A percentile compares a stretch with the other conserved stretches of the same genome.
phyloP scores from a whole-genome alignment of 441 rosid species.

The Raphanus hybrid region DNA sequence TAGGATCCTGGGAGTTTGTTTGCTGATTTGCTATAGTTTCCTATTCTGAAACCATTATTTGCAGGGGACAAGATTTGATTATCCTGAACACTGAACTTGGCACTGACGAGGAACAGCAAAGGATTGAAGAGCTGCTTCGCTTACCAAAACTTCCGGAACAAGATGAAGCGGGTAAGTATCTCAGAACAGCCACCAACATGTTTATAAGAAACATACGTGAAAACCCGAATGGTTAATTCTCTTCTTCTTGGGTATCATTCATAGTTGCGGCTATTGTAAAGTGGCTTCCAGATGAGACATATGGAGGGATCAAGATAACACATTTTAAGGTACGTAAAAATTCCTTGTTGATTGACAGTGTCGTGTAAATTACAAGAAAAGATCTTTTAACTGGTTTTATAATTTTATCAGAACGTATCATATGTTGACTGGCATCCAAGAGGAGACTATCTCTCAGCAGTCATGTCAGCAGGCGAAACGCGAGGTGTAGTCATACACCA shows the following conservation, averaged over 20 bases:
- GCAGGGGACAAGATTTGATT: conserved; percentile 81
- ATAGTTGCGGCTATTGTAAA: conserved; percentile 52
- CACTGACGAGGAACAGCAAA: conserved; percentile 64
- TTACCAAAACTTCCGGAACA: conserved; percentile 48
- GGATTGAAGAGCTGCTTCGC: conserved; percentile 66
- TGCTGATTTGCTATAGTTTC: neutral
- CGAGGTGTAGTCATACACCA: conserved; percentile 74
- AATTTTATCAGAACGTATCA: conserved; percentile 58
- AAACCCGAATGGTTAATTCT: neutral
- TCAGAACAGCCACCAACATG: conserved; percentile 8
- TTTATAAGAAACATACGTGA: neutral
- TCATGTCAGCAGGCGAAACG: conserved; percentile 88
- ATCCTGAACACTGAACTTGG: conserved; percentile 84
- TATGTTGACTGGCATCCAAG: conserved; percentile 89
- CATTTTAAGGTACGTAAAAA: conserved; percentile 74
- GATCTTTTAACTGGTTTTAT: too few species aligned
- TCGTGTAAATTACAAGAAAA: neutral
- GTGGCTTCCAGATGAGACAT: conserved; percentile 74
- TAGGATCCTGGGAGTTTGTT: neutral
- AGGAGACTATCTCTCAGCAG: conserved; percentile 88
- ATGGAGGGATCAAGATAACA: conserved; percentile 69
- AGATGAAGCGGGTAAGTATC: conserved; percentile 55
- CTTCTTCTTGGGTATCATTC: conserved; percentile 1
- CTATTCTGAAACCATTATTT: conserved; percentile 17
- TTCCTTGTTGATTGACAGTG: neutral